These are phyloP conservation scores for Xylaria sp. DNA, from an alignment of 2,329 filamentous ascomycete species.

Conservation along the genomic window DNA sequence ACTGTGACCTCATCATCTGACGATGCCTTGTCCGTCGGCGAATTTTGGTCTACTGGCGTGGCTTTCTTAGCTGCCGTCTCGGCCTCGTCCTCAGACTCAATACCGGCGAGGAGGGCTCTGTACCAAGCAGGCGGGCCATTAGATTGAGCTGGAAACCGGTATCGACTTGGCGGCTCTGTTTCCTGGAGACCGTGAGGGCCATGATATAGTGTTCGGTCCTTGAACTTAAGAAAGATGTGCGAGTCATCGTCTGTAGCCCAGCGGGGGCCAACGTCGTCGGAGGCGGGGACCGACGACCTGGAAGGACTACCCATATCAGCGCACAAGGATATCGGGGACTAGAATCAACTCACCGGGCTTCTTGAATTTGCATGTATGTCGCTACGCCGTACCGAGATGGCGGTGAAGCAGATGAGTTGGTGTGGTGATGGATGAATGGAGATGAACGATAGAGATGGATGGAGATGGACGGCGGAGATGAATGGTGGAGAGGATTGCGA, in stretches of 20 bases:
- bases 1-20: neutral
- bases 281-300: neutral
- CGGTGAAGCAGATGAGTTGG: too few relatives aligned
- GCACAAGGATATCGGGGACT: neutral
- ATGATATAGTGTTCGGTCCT: neutral
- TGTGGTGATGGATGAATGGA: too few relatives aligned
- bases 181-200: neutral
- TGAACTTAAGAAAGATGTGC: neutral
- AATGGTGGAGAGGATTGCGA: too few relatives aligned
- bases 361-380: neutral
- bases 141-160: neutral
- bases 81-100: neutral
- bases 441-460: too few relatives aligned
- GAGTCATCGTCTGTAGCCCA: neutral
- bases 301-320: neutral
- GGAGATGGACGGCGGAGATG: too few relatives aligned
- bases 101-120: neutral
- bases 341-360: neutral
- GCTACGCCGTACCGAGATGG: too few relatives aligned
- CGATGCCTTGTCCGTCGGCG: neutral
- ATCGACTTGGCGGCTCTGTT: neutral
- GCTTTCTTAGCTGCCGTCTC: neutral
- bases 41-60: neutral
- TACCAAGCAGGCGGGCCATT: neutral
- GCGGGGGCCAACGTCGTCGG: neutral